Percentiles rank a stretch among this genome's conserved stretches.
phyloP scores from a whole-genome alignment of 2,329 filamentous ascomycete species.

The Fusarium sp. region DNA sequence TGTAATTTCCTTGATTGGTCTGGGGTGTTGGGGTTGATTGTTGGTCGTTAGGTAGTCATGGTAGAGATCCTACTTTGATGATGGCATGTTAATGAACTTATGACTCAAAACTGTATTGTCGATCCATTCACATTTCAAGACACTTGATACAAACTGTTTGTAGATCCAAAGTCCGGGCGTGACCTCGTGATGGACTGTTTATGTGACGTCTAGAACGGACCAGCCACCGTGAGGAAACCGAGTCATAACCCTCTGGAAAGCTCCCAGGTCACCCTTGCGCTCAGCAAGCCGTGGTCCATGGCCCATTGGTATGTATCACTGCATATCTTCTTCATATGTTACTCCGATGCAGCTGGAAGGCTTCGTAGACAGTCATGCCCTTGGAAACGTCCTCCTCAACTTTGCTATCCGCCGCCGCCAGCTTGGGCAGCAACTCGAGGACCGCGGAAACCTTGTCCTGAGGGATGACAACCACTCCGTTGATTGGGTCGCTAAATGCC shows the following conservation, averaged over 20 bases:
- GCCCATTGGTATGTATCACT: neutral
- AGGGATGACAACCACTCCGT: constrained; percentile 76
- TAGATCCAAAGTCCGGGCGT: constrained; percentile 10
- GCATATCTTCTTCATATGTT: constrained; percentile 41
- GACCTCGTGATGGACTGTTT: constrained; percentile 5
- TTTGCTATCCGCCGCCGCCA: constrained; percentile 63
- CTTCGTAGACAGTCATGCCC: constrained; percentile 70
- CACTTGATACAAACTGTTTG: constrained; percentile 20
- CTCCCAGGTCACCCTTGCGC: neutral
- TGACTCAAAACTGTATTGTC: constrained; percentile 44
- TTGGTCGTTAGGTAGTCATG: constrained; percentile 45
- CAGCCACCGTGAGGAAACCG: constrained; percentile 3
- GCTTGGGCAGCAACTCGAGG: constrained; percentile 65
- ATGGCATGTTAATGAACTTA: constrained; percentile 54
- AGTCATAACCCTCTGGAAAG: neutral
- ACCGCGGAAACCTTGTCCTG: constrained; percentile 66
- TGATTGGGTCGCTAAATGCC: constrained; percentile 73
- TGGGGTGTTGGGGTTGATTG: constrained; percentile 39
- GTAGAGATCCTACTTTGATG: constrained; percentile 45
- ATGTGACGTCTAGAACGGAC: constrained; percentile 2
- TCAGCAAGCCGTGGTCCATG: neutral
- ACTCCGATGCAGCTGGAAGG: constrained; percentile 67
- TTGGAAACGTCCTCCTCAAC: constrained; percentile 71
- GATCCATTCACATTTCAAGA: constrained; percentile 14
- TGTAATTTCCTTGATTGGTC: constrained; percentile 38